Evolutionary conservation across 2,329 filamentous ascomycete genomes (phyloP).

Genomic region (Zymoseptoria brevis): DNA sequence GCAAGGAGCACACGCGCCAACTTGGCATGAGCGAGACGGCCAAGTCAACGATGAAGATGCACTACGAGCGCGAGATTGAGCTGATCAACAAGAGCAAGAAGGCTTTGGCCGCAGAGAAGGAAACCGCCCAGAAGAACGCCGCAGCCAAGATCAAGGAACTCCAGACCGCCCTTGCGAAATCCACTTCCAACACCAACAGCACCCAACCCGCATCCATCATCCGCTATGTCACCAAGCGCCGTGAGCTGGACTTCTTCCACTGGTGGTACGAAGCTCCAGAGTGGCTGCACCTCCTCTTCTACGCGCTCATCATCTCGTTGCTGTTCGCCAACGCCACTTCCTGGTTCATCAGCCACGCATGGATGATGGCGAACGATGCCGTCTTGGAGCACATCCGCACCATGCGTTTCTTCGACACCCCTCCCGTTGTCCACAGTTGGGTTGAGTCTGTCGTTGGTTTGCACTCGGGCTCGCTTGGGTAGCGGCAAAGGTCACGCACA

Average conservation of each 20-base stretch:
- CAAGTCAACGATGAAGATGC: not conserved
- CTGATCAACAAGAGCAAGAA: not conserved
- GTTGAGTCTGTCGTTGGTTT: not conserved
- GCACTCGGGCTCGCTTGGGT: not conserved
- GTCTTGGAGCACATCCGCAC: not conserved
- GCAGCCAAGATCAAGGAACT: not conserved
- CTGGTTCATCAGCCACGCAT: not conserved
- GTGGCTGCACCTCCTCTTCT: not conserved
- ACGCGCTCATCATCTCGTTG: not conserved
- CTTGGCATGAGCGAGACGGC: not conserved
- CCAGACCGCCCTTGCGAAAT: not conserved
- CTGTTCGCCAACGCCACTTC: not conserved
- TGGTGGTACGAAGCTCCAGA: not conserved
- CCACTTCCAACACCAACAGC: not conserved
- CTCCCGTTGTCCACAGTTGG: not conserved
- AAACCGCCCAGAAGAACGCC: not conserved
- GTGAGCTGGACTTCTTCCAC: not conserved
- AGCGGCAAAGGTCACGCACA: not conserved
- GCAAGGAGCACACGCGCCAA: not conserved
- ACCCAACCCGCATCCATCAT: not conserved
- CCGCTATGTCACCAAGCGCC: not conserved
- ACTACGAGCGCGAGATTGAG: not conserved
- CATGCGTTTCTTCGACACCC: not conserved
- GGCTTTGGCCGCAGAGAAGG: not conserved
- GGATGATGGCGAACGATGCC: not conserved